Evolutionary conservation across 2,329 filamentous ascomycete species (phyloP), one percentile per base, ranked within the genome.

Genomic region (Pseudogymnoascus sp.): DNA sequence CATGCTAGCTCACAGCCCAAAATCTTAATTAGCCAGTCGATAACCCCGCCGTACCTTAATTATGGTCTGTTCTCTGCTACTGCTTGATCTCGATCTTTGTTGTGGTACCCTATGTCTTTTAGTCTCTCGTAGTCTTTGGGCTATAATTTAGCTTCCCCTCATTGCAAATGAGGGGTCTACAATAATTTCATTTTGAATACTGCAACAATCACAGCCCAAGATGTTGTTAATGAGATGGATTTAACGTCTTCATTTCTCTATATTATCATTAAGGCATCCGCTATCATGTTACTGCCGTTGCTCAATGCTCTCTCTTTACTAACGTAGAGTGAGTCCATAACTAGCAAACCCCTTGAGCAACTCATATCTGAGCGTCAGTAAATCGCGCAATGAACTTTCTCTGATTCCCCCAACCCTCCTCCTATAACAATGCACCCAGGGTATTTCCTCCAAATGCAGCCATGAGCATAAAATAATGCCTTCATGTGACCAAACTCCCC

Each of bases 401-500:
- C 47, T 2, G n/a, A 33, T 14, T 5, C n/a, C 47, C 28, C 28
- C 11, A 3, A 33, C 33, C 20, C 28, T 33, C 28, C 47, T 54
- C 28, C 47, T 28, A 54, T 33, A 8, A 54, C 12, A 54, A 54
- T 35, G 28, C 47, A 18, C 47, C 28, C 47, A 33, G 47, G 47
- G 47, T 54, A 59, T 59, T 35, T 61, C 35, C 16, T 59, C 30
- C 30, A 59, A 58, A 43, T 61, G 36, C 36, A 59, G 14, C 28
- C 39, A 25, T 47, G 35, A 14, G 60, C 60, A 61, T 20, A 39
- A 16, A 35, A 35, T 11, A 30, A 33, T 33, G 47, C 47, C n/a
- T 35, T 3, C 47, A 54, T 54, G 47, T 20, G 47, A 7, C 30
- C 47, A 36, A 41, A 36, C 33, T 38, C 60, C 47, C 47, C 33